Percentiles rank a stretch among this genome's conserved stretches.
Evolutionary conservation across 371 early-diverging fungal species (phyloP).

Genomic region (Conidiobolus incongruus): DNA sequence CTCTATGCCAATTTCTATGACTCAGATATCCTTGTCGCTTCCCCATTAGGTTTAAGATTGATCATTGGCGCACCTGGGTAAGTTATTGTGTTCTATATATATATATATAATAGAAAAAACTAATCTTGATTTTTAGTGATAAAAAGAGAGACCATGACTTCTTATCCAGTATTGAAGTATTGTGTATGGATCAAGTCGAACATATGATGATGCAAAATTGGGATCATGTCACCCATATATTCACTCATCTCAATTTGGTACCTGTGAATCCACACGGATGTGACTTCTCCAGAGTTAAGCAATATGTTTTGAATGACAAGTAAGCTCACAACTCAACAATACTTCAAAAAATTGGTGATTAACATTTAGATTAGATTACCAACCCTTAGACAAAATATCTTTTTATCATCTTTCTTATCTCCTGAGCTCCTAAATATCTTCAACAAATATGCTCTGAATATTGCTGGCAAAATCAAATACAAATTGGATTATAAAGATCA

Average conservation of each 20-base stretch:
- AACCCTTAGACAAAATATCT: not conserved
- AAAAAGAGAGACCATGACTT: slow-evolving; percentile 79
- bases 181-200: slow-evolving; percentile 71
- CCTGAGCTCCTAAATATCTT: not conserved
- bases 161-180: slow-evolving; percentile 74
- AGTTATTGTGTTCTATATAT: no score
- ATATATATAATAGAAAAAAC: no score
- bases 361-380: no score
- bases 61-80: slow-evolving; percentile 61
- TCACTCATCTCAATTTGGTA: slow-evolving; percentile 57
- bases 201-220: slow-evolving; percentile 92
- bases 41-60: slow-evolving; percentile 78
- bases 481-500: not conserved
- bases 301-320: slow-evolving; percentile 66
- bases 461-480: not conserved
- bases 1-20: slow-evolving; percentile 69
- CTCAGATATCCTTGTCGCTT: slow-evolving; percentile 79
- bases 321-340: no score
- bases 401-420: not conserved
- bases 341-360: no score
- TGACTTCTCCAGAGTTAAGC: slow-evolving; percentile 81
- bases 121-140: no score
- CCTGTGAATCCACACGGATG: slow-evolving; percentile 74
- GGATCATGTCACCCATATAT: slow-evolving; percentile 78
- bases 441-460: not conserved